Evolutionary conservation across 2,329 filamentous ascomycete species (phyloP).

Genomic region (Dothistroma septosporum): DNA sequence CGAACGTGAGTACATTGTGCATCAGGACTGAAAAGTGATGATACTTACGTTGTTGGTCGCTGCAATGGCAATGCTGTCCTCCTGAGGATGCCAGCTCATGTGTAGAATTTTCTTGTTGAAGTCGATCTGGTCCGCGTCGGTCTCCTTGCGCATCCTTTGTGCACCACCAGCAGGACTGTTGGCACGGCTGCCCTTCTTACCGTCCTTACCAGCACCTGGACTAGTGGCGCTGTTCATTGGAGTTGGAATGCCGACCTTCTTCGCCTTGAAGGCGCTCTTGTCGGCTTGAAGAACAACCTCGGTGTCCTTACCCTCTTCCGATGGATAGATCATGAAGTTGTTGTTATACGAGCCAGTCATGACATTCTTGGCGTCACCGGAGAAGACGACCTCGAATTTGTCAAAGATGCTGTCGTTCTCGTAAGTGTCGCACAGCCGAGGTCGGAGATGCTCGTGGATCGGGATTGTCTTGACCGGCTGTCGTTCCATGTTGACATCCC

Average conservation of each 20-base stretch:
- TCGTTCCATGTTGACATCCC: constrained; percentile 99
- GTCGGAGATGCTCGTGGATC: constrained; percentile 93
- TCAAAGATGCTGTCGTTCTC: constrained; percentile 99
- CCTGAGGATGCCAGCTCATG: constrained; percentile 99
- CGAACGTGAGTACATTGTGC: constrained; percentile 15
- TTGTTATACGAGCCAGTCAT: constrained; percentile 99
- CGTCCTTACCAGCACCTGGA: constrained; percentile 48
- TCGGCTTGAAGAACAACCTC: constrained; percentile 97
- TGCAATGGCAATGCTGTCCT: constrained; percentile 98
- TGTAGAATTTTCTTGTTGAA: constrained; percentile 99
- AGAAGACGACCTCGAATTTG: constrained; percentile 99
- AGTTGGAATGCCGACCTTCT: constrained; percentile 97
- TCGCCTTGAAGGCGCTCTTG: constrained; percentile 98
- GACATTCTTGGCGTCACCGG: constrained; percentile 94
- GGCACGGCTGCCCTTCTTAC: constrained; percentile 84
- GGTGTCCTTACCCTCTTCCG: constrained; percentile 90
- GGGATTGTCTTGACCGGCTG: constrained; percentile 98
- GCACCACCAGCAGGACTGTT: constrained; percentile 84
- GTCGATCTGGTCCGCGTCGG: constrained; percentile 97
- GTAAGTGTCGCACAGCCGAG: constrained; percentile 93
- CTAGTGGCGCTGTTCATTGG: constrained; percentile 84
- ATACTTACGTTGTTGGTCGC: constrained; percentile 94
- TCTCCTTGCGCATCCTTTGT: constrained; percentile 97
- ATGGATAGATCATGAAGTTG: constrained; percentile 99
- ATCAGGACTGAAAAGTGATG: not conserved